Base-by-base conservation (phyloP, 805 yeast genomes). In the Torulaspora quercuum region DNA sequence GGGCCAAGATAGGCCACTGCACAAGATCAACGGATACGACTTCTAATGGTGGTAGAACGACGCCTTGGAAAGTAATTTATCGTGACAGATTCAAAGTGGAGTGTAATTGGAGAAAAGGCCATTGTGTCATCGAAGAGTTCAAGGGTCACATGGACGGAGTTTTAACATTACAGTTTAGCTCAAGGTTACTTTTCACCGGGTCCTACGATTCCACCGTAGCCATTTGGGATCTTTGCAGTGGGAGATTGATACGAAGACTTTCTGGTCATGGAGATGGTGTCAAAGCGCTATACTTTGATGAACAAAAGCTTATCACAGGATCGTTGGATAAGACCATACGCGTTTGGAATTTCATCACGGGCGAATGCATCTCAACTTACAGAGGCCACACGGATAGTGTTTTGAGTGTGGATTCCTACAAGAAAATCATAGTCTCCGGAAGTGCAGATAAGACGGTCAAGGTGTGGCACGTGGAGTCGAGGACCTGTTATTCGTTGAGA, bases 21-120 rank as follows among this genome's bases (percentile, higher is more conserved):
- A 28, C 21, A 31, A 19, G 21, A 20, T 12, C 18, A 8, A 25
- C 24, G 9, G 19, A 11, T 6, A 24, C 42, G 12, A 20, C 27
- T 3, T 13, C 16, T 21, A 50, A 65, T 28, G 67, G 68, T 48
- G 18, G 25, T n/a, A 27, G 20, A 5, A 78, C 80, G 31, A 72
- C 95, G 48, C 96, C 97, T 3, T 90, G 98, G 98, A 90, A 92
- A 54, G 82, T 84, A 5, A 95, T 90, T 15, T 90, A 92, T 61
- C 73, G 86, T 29, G 98, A 92, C 63, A 71, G 98, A 23, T 90
- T 74, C 63, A 80, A 78, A 60, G 88, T 92, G 42, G 98, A 92
- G 60, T 77, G 85, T 50, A 90, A 92, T 62, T 92, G 98, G 98
- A 70, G 98, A 44, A 79, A 80, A 45, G 97, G 96, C 7, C 65